These are phyloP conservation scores for Tetrapyrgos nigripes DNA, from an alignment of 1,284 basidiomycete genomes.

Conservation along the genomic window DNA sequence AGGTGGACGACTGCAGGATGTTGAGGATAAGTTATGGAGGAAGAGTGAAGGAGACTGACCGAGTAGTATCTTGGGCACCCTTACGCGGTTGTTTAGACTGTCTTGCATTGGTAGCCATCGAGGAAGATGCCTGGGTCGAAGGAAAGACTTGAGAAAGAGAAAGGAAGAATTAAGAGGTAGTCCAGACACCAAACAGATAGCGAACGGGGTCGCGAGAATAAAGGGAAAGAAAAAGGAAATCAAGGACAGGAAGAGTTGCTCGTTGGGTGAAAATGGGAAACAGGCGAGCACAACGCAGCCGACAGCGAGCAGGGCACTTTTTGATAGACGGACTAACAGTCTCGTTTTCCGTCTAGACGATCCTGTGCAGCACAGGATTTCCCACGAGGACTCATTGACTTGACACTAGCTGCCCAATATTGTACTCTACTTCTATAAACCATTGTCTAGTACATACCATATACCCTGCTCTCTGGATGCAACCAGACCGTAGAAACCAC, in stretches of 20 bases:
- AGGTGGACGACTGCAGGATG: slow-evolving; percentile 52
- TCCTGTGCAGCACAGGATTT: background rate
- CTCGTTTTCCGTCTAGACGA: background rate
- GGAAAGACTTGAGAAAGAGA: slow-evolving; percentile 34
- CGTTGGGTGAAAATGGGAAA: background rate
- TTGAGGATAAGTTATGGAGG: slow-evolving; percentile 6
- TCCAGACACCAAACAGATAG: slow-evolving; percentile 45
- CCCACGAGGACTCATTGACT: background rate
- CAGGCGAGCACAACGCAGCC: slow-evolving; percentile 12
- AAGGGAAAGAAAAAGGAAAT: slow-evolving; percentile 26
- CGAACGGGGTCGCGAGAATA: slow-evolving; percentile 28
- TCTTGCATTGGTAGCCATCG: slow-evolving; percentile 68
- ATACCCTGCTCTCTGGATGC: too few relatives aligned
- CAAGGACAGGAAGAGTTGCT: slow-evolving; percentile 20
- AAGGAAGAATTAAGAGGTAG: slow-evolving; percentile 31
- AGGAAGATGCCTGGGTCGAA: slow-evolving; percentile 32
- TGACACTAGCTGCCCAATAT: background rate
- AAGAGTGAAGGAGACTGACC: slow-evolving; percentile 45
- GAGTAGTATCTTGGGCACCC: slow-evolving; percentile 58
- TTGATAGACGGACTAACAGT: too few relatives aligned
- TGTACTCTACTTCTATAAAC: background rate
- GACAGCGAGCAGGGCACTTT: slow-evolving; percentile 18
- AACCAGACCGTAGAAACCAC: too few relatives aligned
- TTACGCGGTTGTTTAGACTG: slow-evolving; percentile 65
- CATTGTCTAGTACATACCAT: too few relatives aligned